Evolutionary conservation across 2,329 filamentous ascomycete species (phyloP), one percentile per base, ranked within the genome.

Genomic region (Purpureocillium takamizusanense): DNA sequence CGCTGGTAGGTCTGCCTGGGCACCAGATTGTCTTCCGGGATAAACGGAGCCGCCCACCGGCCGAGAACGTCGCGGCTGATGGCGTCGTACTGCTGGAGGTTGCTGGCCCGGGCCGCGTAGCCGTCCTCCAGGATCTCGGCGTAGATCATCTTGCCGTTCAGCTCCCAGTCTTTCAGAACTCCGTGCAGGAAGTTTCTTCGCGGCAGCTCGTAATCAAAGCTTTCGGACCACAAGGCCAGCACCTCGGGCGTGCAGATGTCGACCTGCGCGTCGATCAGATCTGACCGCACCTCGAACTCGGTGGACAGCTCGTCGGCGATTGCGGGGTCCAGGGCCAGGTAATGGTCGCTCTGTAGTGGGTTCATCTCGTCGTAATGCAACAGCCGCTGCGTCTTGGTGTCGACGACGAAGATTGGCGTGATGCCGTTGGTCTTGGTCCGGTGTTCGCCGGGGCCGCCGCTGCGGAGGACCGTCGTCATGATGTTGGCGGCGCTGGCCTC

Each of bases 241-340:
- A 95, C 89, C 55, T 97, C 92, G 0, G 90, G 89, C 1, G 92
- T 97, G 62, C 90, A 97, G 46, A 98, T 97, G 57, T 98, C 92
- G 53, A 98, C 92, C 37, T 86, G 85, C 50, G 87, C 89, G 60
- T 98, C 92, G 44, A 97, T 84, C 42, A 98, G 67, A 61, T 98
- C 90, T 46, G 83, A 78, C 30, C 89, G 79, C 15, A 95, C 70
- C 50, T 94, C 87, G 36, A 95, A 74, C 56, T 94, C 86, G 33
- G 66, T 64, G 6, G 75, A 69, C 47, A 84, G 72, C 35, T 77
- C 72, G 37, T 82, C 78, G 14, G 95, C 67, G n/a, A 95, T 69
- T 29, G 86, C 81, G 2, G 85, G 75, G 51, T 95, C 88, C 34
- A 97, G 74, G 36, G 75, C 76, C 31, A 89, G 61, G 45, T 80